A percentile compares a stretch with the other conserved stretches of the same genome.
Conservation (phyloP, 345 rosid species). For the Dovyalis caffra region DNA sequence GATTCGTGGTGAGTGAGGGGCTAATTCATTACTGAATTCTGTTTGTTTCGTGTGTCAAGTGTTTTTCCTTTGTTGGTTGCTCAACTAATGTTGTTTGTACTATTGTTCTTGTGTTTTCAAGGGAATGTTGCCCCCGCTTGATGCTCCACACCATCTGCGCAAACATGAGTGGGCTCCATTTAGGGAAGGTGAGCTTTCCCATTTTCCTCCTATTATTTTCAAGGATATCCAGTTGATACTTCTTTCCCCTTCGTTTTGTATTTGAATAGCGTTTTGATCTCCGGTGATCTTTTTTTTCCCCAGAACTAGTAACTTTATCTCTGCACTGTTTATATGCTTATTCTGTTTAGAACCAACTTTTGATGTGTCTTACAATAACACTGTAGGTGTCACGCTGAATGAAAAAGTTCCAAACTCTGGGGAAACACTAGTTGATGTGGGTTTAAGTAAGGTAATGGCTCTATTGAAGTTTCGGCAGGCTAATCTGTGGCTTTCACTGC, state of each 20-base stretch:
- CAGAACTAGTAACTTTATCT: background rate
- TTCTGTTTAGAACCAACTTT: constrained; percentile 12
- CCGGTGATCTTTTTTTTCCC: background rate
- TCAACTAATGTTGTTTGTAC: background rate
- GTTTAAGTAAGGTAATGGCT: constrained; percentile 64
- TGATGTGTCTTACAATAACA: constrained; percentile 12
- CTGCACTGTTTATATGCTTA: background rate
- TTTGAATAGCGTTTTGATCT: background rate
- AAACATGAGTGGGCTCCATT: constrained; percentile 92
- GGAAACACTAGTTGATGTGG: constrained; percentile 78
- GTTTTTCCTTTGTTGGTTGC: constrained; percentile 3
- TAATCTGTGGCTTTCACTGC: background rate
- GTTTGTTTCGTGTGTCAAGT: background rate
- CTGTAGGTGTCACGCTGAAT: constrained; percentile 66
- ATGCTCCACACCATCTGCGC: constrained; percentile 96
- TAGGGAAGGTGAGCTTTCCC: constrained; percentile 65
- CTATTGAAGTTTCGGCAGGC: background rate
- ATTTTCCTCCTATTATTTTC: background rate
- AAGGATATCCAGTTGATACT: background rate
- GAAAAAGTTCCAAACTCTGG: constrained; percentile 46
- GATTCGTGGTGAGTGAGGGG: constrained; percentile 66
- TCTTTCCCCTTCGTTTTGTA: background rate
- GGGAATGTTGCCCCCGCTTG: constrained; percentile 97
- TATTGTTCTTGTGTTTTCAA: constrained; percentile 14
- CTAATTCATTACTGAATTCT: background rate